Conservation (phyloP, 306 rosid species). For the Sindora glabra region DNA sequence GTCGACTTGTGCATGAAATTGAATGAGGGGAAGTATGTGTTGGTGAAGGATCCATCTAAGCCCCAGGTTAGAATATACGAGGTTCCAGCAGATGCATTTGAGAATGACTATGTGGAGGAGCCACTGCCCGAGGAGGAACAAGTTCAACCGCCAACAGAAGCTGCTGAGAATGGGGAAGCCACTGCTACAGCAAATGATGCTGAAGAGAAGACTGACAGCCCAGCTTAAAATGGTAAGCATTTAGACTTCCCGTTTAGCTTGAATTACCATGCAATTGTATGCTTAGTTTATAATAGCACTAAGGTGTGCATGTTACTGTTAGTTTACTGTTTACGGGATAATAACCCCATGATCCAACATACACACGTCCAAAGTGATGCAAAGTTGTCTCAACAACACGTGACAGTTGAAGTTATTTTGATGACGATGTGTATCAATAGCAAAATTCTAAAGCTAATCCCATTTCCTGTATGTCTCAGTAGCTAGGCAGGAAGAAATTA, state of each 20-base stretch:
- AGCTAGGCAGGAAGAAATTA: too few species aligned
- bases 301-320: too few species aligned
- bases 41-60: slow-evolving; percentile 87
- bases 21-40: slow-evolving; percentile 86
- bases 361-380: too few species aligned
- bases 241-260: neutral
- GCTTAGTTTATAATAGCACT: too few species aligned
- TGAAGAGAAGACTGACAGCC: slow-evolving; percentile 38
- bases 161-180: slow-evolving; percentile 44
- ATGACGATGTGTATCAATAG: too few species aligned
- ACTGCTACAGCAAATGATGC: slow-evolving; percentile 36
- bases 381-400: too few species aligned
- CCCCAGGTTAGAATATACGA: slow-evolving; percentile 96
- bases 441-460: too few species aligned
- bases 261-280: too few species aligned
- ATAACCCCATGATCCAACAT: too few species aligned
- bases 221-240: slow-evolving; percentile 33
- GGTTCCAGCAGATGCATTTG: slow-evolving; percentile 83
- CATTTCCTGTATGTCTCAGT: too few species aligned
- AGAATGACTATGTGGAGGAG: slow-evolving; percentile 93
- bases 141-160: slow-evolving; percentile 78
- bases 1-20: slow-evolving; percentile 95
- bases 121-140: slow-evolving; percentile 92
- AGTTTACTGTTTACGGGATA: too few species aligned
- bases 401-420: too few species aligned